Conservation (phyloP, 257 asterid species). For the Phtheirospermum japonicum region DNA sequence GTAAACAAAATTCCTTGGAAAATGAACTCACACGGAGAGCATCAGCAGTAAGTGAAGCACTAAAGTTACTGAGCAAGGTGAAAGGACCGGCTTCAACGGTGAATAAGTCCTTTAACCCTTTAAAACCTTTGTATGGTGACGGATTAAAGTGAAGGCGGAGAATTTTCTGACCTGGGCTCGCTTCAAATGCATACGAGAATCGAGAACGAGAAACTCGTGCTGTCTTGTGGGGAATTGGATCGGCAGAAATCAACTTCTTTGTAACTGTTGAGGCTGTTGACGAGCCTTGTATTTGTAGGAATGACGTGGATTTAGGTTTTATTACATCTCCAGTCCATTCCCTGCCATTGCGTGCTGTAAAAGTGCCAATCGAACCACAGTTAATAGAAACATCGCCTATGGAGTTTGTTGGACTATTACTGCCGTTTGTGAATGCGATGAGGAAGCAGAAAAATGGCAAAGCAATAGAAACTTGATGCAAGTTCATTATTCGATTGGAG, state of each 20-base stretch:
- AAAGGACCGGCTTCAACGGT: slow-evolving; percentile 34
- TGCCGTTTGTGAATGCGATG: not conserved
- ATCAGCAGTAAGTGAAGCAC: slow-evolving; percentile 36
- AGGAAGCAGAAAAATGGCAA: not conserved
- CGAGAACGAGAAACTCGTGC: slow-evolving; percentile 30
- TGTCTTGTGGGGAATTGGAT: slow-evolving; percentile 28
- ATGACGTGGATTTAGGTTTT: slow-evolving; percentile 8
- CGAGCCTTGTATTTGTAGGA: slow-evolving; percentile 36
- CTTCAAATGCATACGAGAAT: slow-evolving; percentile 26
- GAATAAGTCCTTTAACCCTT: slow-evolving; percentile 28
- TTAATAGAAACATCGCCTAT: slow-evolving; percentile 31
- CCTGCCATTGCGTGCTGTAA: slow-evolving; percentile 34
- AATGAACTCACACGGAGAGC: slow-evolving; percentile 26
- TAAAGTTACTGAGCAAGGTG: slow-evolving; percentile 35
- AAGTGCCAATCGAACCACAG: slow-evolving; percentile 33
- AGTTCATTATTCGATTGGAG: not conserved
- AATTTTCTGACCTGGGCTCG: slow-evolving; percentile 33
- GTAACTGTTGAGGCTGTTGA: slow-evolving; percentile 36
- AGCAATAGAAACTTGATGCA: not conserved
- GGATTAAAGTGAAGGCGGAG: slow-evolving; percentile 35
- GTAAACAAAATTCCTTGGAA: slow-evolving; percentile 28
- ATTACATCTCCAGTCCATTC: slow-evolving; percentile 45
- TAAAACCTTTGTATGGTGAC: slow-evolving; percentile 21
- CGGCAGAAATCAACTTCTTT: not conserved
- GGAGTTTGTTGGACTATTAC: slow-evolving; percentile 20